phyloP scores from a whole-genome alignment of 176 grass and related monocot genomes.

The Olyra latifolia region DNA sequence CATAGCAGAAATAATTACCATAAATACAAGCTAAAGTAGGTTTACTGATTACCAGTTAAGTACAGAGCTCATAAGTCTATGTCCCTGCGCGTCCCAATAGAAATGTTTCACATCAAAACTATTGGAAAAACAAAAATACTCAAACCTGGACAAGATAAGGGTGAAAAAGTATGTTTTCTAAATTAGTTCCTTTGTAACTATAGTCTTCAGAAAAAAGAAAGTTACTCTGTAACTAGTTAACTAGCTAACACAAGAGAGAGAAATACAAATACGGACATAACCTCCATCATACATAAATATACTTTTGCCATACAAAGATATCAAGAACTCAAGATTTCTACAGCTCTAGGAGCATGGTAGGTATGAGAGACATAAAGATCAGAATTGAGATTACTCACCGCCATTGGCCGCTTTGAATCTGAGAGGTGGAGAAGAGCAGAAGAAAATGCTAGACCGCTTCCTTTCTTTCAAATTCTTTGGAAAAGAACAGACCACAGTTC shows the following conservation, averaged over 20 bases:
- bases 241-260: conserved; percentile 5
- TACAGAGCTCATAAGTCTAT: background rate
- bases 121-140: conserved; percentile 8
- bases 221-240: background rate
- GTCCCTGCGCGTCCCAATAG: background rate
- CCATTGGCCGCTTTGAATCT: conserved; percentile 40
- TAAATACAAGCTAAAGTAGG: background rate
- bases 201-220: background rate
- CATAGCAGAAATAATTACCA: conserved; percentile 9
- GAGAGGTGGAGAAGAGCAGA: background rate
- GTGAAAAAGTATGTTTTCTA: background rate
- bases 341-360: conserved; percentile 12
- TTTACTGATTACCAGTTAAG: conserved; percentile 2
- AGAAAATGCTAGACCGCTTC: background rate
- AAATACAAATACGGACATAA: background rate
- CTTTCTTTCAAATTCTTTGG: conserved; percentile 14
- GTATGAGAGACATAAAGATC: background rate
- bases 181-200: background rate
- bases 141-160: background rate
- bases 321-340: conserved; percentile 3
- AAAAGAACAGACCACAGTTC: background rate
- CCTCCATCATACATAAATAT: background rate
- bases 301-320: conserved; percentile 4
- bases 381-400: conserved; percentile 51
- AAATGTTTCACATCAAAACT: background rate